Percentiles rank a stretch among this genome's conserved stretches.
Evolutionary conservation across 129 eudicot genomes (phyloP).

Genomic region (Artemisia argyi): DNA sequence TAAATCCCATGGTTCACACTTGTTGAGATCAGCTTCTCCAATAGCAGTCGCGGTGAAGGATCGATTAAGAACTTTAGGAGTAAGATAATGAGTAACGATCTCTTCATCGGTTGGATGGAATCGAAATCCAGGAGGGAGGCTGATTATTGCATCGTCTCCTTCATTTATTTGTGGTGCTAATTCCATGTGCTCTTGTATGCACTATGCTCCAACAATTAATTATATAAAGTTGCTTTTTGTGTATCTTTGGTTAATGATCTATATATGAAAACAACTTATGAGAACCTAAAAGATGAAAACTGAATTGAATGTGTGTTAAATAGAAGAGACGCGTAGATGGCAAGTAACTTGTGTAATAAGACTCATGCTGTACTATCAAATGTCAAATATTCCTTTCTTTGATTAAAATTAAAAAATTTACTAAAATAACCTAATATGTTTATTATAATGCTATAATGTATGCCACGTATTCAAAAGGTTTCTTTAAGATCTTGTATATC

Average conservation of each 20-base stretch:
- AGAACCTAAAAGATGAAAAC: slow-evolving; percentile 1
- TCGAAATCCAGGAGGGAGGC: slow-evolving; percentile 41
- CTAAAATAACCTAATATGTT: background rate
- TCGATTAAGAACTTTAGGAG: slow-evolving; percentile 34
- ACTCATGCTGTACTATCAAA: slow-evolving; percentile 25
- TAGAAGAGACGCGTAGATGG: slow-evolving; percentile 27
- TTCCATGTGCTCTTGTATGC: too few species aligned
- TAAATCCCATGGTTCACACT: slow-evolving; percentile 50
- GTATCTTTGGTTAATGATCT: too few species aligned
- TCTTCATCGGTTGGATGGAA: slow-evolving; percentile 50
- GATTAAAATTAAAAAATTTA: background rate
- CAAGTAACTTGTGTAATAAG: slow-evolving; percentile 23
- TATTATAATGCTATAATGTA: too few species aligned
- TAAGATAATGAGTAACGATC: slow-evolving; percentile 42
- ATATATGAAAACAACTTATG: too few species aligned
- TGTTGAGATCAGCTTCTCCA: slow-evolving; percentile 43
- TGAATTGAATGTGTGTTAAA: slow-evolving; percentile 17
- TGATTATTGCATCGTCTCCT: background rate
- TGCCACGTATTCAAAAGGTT: too few species aligned
- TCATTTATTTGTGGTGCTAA: too few species aligned
- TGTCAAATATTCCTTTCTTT: slow-evolving; percentile 19
- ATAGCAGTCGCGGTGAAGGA: slow-evolving; percentile 31
- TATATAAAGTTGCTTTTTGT: too few species aligned
- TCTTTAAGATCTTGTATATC: too few species aligned
- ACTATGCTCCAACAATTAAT: too few species aligned